These are phyloP conservation scores for Fusarium brevicatenulatum DNA, from an alignment of 2,329 filamentous ascomycete species.

Conservation along the genomic window DNA sequence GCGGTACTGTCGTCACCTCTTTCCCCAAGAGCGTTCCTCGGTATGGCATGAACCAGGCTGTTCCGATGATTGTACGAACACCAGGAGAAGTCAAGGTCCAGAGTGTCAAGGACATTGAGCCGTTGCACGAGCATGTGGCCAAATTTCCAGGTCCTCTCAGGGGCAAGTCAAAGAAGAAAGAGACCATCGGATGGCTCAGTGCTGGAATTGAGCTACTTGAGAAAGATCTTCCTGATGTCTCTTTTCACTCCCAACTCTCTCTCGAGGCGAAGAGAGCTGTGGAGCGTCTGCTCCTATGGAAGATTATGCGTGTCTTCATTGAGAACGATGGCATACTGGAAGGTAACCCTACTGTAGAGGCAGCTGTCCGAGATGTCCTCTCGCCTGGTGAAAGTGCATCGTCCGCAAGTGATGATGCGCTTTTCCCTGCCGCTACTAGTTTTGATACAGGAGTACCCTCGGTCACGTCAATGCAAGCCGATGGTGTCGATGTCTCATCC, in stretches of 20 bases:
- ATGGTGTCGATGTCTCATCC: slow-evolving; percentile 74
- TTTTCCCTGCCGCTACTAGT: slow-evolving; percentile 39
- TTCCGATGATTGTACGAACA: slow-evolving; percentile 82
- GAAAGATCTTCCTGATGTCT: slow-evolving; percentile 61
- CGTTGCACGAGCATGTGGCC: slow-evolving; percentile 75
- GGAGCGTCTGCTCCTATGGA: slow-evolving; percentile 88
- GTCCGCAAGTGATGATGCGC: slow-evolving; percentile 39
- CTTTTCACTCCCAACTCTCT: slow-evolving; percentile 61
- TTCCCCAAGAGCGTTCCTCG: slow-evolving; percentile 91
- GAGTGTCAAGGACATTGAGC: slow-evolving; percentile 77
- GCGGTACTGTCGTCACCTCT: slow-evolving; percentile 81
- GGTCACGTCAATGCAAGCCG: slow-evolving; percentile 60
- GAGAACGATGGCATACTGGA: slow-evolving; percentile 88
- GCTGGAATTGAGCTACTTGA: slow-evolving; percentile 80
- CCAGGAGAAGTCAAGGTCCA: slow-evolving; percentile 85
- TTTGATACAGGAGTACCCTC: slow-evolving; percentile 42
- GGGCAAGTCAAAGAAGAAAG: slow-evolving; percentile 95
- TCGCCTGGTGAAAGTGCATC: slow-evolving; percentile 62
- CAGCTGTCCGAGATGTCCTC: slow-evolving; percentile 79
- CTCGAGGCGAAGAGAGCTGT: slow-evolving; percentile 76
- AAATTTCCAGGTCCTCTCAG: slow-evolving; percentile 92
- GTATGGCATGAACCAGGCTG: slow-evolving; percentile 77
- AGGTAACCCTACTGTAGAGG: slow-evolving; percentile 75
- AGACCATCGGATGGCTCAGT: slow-evolving; percentile 82
- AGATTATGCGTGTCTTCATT: slow-evolving; percentile 81